Base-by-base conservation (phyloP, 108 stramenopile species). In the Skeletonema tropicum region DNA sequence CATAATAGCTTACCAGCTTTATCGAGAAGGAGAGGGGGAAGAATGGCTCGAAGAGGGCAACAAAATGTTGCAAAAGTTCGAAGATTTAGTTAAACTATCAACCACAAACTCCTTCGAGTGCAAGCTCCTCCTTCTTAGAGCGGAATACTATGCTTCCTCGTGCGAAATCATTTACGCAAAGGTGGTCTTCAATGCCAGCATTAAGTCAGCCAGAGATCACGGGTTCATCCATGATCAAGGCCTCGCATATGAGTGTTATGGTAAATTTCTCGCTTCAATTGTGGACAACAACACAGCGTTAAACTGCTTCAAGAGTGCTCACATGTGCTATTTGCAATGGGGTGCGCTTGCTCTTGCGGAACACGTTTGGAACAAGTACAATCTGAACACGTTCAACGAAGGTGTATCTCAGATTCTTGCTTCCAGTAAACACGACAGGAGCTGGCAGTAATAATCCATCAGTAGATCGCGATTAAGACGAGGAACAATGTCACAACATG, bases 41-140 rank as follows among this genome's bases (percentile, higher is more conserved):
- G 57, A 70, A 19, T 38, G 69, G 38, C 35, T 70, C 21, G 52
- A 70, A 3, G 55, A 70, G 21, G 69, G 69, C 12, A 59, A 35
- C 29, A 19, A 45, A 15, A 38, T 57, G 23, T 35, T 57, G 69
- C 23, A 36, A 38, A 70, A 31, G 23, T 38, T 70, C 29, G 26
- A 45, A 45, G 14, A 23, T 19, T 30, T 41, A 29, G 17, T 10
- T 11, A 9, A 66, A 23, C 23, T 30, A 23, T 21, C 65, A 11
- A n/a, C 42, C 2, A n/a, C 42, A 5, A n/a, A 55, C 23, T 10
- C 7, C n/a, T 23, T n/a, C 52, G 23, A 55, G 23, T 25, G 21
- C 69, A 70, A 70, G 32, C 35, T n/a, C 25, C 36, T 70, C 19
- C 38, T 70, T 33, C 69, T 70, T 23, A 17, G 57, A 19, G 69